Evolutionary conservation across 805 yeast species (phyloP).

Genomic region (Brettanomyces nanus): DNA sequence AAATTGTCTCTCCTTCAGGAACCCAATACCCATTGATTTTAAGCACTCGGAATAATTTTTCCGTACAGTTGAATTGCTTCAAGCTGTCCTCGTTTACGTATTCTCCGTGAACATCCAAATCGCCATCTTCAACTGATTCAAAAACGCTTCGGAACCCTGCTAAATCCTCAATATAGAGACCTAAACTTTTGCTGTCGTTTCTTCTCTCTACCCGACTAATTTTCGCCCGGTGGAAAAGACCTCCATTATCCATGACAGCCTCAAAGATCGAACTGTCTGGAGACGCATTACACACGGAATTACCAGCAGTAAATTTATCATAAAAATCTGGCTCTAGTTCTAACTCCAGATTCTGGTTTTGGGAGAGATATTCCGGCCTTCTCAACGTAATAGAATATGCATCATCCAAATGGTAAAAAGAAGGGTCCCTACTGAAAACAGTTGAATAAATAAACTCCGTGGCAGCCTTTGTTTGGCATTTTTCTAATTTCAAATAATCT

Average conservation of each 20-base stretch:
- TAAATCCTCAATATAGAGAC: constrained; percentile 31
- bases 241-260: constrained; percentile 6
- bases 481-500: constrained; percentile 16
- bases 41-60: constrained; percentile 12
- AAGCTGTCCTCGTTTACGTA: constrained; percentile 22
- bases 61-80: background rate
- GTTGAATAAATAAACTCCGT: constrained; percentile 27
- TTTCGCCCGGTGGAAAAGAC: constrained; percentile 2
- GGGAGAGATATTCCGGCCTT: constrained; percentile 31
- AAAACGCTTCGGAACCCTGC: constrained; percentile 36
- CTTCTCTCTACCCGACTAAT: constrained; percentile 3
- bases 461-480: constrained; percentile 6
- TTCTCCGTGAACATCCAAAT: constrained; percentile 32
- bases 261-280: constrained; percentile 8
- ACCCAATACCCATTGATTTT: constrained; percentile 21
- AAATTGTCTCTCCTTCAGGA: constrained; percentile 11
- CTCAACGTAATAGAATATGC: constrained; percentile 31
- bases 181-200: constrained; percentile 17
- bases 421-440: constrained; percentile 27
- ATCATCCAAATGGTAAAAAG: constrained; percentile 39
- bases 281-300: constrained; percentile 1
- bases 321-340: constrained; percentile 28
- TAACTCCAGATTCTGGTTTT: constrained; percentile 14
- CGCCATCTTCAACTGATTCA: constrained; percentile 35
- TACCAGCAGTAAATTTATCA: constrained; percentile 19